Evolutionary conservation across 371 early-diverging fungal species (phyloP), one percentile per base, ranked within the genome.

Genomic region (Rhizopus delemar): DNA sequence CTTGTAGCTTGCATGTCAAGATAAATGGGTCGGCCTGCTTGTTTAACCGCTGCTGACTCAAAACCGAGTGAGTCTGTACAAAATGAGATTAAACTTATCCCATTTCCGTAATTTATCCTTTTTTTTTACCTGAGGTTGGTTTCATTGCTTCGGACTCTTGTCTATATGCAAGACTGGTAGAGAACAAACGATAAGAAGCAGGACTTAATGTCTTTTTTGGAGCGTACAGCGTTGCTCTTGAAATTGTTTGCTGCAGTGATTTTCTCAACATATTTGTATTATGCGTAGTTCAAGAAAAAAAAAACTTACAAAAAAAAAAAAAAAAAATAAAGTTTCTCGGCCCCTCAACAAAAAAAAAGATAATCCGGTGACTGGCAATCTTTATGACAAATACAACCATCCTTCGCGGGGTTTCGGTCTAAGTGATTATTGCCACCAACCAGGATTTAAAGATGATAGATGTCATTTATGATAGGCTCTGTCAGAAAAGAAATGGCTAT

Each of bases 1-100:
- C 96, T 93, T 12, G 99, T 99, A 3, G 99, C 97, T 79, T 99
- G 97, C 69, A 92, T 86, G 67, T 99, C 99, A 61, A 98, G 85
- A 69, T 98, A 98, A 65, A 96, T 91, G 22, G 94, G 95, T 66
- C 87, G 78, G 34, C 75, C 58, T 9, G 54, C 57, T 28, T 73
- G 63, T 8, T 56, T 68, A 5, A 81, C 71, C 22, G 68, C 52
- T 6, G 62, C 63, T 28, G 78, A 66, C 48, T 83, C 73, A 54
- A 87, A 86, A 0, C 88, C 88, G 12, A 84, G 77, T 3, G 83
- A 78, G 46, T 83, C 85, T 85, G 60, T 36, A 32, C 28, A 41
- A 38, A 45, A 16, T 53, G 43, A 28, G 5, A 12, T 16, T 22
- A 33, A 16, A 8, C 0, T 3, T 32, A 36, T 32, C 3, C n/a